Evolutionary conservation across 192 early-diverging fungal species (phyloP).

Genomic region (Allomyces arbusculus): DNA sequence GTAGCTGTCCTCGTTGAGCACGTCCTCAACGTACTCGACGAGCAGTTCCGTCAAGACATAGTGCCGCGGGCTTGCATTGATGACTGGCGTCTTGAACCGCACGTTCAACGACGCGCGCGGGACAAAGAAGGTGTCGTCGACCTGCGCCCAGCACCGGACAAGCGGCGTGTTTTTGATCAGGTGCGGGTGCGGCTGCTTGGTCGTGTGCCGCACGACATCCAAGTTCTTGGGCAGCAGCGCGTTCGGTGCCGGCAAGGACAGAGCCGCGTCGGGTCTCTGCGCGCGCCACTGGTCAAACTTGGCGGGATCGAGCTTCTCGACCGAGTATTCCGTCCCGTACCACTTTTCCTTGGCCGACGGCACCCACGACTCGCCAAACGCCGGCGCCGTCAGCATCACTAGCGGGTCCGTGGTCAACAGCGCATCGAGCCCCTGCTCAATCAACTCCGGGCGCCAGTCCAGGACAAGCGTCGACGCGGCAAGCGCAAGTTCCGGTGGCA

Average conservation of each 20-base stretch:
- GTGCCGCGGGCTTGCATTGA: slow-evolving; percentile 50
- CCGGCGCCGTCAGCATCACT: slow-evolving; percentile 20
- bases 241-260: slow-evolving; percentile 55
- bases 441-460: slow-evolving; percentile 39
- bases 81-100: slow-evolving; percentile 44
- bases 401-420: slow-evolving; percentile 43
- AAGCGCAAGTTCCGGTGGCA: slow-evolving; percentile 39
- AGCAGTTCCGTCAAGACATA: slow-evolving; percentile 52
- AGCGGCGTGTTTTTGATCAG: slow-evolving; percentile 36
- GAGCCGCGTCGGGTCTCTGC: slow-evolving; percentile 20
- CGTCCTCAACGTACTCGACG: slow-evolving; percentile 59
- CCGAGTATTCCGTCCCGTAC: slow-evolving; percentile 63
- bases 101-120: slow-evolving; percentile 70
- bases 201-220: slow-evolving; percentile 26
- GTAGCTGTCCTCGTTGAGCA: slow-evolving; percentile 68
- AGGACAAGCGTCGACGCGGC: slow-evolving; percentile 45
- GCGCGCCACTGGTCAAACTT: slow-evolving; percentile 22
- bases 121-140: slow-evolving; percentile 79
- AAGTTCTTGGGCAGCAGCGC: slow-evolving; percentile 73
- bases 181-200: slow-evolving; percentile 14
- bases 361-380: slow-evolving; percentile 17
- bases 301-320: slow-evolving; percentile 28
- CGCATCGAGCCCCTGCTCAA: slow-evolving; percentile 36
- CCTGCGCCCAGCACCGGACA: slow-evolving; percentile 76
- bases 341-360: slow-evolving; percentile 41